Evolutionary conservation across 73 alveolate genomes (phyloP), one percentile per base, ranked within the genome.

Genomic region (Stentor coeruleus): DNA sequence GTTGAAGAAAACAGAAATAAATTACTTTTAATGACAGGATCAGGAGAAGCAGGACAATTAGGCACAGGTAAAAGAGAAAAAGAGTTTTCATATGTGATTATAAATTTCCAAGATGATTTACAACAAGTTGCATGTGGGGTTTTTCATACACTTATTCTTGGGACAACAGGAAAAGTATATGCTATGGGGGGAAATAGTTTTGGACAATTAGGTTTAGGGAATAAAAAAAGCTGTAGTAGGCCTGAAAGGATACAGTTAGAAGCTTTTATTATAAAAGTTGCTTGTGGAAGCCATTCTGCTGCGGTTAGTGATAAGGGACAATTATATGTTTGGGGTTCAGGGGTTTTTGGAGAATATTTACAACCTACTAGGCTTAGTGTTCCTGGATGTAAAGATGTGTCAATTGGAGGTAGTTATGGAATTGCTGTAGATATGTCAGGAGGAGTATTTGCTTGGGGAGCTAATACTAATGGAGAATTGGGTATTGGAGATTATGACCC

Each of bases 121-220:
- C 42, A 77, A 38, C 82, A 58, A 15, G 88, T 88, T 77, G 91
- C 94, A 36, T 87, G 94, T 86, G 96, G 94, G 4, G 86, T 57
- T 41, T 85, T 73, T 0, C 93, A 87, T 66, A 80, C 96, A 3
- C 60, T 90, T 6, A 82, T 88, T 11, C 82, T 90, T 11, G 74
- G 89, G 28, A 87, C 72, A 2, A 2, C 72, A 0, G 95, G 95
- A 35, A 59, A 38, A 28, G 85, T 89, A 1, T 88, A 58, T 35
- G 83, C 94, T 49, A 82, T 86, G 84, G 98, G 98, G n/a, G 84
- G 89, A 4, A 92, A 92, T 59, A 41, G 82, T 1, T 75, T 58
- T 38, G 95, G 94, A 4, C 87, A 92, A 81, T 84, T 92, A 36
- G 98, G 98, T 11, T 59, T 88, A 1, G 95, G 95, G 15, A 84